These are phyloP conservation scores for Trapa incisa DNA, from an alignment of 345 rosid genomes.

Conservation along the genomic window DNA sequence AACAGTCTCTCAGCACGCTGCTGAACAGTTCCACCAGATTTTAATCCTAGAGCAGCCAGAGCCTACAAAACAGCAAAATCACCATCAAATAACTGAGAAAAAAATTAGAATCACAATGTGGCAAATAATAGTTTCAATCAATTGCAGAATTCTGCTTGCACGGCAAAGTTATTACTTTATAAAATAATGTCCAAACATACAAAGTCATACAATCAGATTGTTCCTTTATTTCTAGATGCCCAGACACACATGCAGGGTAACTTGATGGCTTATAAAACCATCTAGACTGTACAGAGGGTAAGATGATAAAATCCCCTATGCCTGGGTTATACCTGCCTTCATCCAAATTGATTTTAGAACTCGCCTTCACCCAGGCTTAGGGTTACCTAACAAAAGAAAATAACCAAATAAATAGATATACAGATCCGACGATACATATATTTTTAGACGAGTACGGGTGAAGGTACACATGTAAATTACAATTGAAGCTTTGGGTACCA, in stretches of 20 bases:
- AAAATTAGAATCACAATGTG: background rate
- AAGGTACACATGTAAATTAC: background rate
- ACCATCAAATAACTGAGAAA: constrained; percentile 3
- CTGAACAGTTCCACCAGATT: constrained; percentile 79
- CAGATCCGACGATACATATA: constrained; percentile 7
- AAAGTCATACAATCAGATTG: background rate
- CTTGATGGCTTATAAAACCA: background rate
- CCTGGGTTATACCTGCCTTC: constrained; percentile 20
- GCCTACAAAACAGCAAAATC: constrained; percentile 34
- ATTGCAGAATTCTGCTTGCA: background rate
- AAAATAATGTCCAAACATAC: background rate
- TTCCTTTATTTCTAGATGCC: background rate
- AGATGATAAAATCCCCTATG: constrained; percentile 13
- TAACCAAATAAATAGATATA: constrained; percentile 17
- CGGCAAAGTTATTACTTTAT: background rate
- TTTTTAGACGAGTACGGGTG: background rate
- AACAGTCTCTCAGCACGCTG: constrained; percentile 96
- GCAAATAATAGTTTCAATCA: background rate
- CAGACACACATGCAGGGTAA: background rate
- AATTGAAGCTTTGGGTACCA: background rate
- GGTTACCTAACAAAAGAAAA: constrained; percentile 17
- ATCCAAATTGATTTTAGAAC: constrained; percentile 12
- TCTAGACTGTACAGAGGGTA: constrained; percentile 5
- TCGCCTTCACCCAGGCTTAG: constrained; percentile 21
- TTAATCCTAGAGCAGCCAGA: constrained; percentile 76